Base-by-base conservation (phyloP, 176 grass and related monocot species). In the Triticum timopheevii region DNA sequence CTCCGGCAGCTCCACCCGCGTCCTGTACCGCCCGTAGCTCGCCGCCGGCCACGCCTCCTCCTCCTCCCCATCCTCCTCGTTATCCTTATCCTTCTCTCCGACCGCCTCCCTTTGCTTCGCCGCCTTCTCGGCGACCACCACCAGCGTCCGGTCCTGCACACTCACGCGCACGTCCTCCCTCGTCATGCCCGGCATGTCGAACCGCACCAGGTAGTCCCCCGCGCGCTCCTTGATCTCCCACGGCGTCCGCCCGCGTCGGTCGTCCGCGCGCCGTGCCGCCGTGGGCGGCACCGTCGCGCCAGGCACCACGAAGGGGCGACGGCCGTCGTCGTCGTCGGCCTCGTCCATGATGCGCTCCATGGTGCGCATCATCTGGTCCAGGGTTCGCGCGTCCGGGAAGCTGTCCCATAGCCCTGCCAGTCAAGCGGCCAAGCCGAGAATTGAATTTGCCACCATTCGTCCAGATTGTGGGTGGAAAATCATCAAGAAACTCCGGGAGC, bases 301-400 rank as follows among this genome's bases (percentile, higher is more conserved):
- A 5, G 84, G 74, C 56, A 82, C 65, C 22, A 71, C 79, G 25
- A 82, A 36, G 2, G 66, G 23, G 22, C 83, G 76, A 22, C 25
- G 61, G 88, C 47, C 83, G 54, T 25, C 19, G 86, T 59, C 86
- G 33, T 42, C 79, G 4, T 56, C 59, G 2, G 72, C 79, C 6
- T 36, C 83, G 68, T 91, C 86, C 70, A 89, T 81, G 31, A 91
- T 47, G 38, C 92, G 89, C 56, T 93, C 88, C 89, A 93, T 89
- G 4, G 89, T 94, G 2, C 89, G 80, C 76, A 94, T 88, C 89
- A 94, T 94, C 75, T 91, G 86, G 47, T 91, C 86, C 15, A 93
- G 66, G 35, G 88, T 93, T 23, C 92, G 80, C 3, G 89, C 92
- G 2, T 87, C 87, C 13, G 89, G 88, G 47, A 91, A 93, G 77